Evolutionary conservation across 202 grass and related monocot genomes (phyloP), one percentile per base, ranked within the genome.

Genomic region (Dendrocalamus latiflorus): DNA sequence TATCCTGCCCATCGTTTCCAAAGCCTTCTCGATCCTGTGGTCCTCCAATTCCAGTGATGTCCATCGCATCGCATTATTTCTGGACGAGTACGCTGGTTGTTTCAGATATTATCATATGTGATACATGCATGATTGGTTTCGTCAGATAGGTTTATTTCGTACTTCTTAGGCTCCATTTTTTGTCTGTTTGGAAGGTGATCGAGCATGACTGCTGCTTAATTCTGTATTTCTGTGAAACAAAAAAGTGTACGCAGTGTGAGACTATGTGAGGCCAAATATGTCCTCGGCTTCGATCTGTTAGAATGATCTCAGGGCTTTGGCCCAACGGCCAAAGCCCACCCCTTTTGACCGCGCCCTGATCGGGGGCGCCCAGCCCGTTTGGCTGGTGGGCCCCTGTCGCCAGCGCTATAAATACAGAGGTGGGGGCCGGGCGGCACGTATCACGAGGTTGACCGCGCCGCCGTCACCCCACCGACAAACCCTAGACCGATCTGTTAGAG

Each of bases 51-150:
- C 0, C 49, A 8, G 18, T 42, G 14, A 37, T 57, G 54, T 42
- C 20, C 17, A 70, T 70, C 38, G 18, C n/a, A 17, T 42, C 18
- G 79, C 79, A 72, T 81, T 61, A 81, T 72, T 72, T 58, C 77
- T 42, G 49, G 77, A 68, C 48, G 5, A n/a, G 49, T 1, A 28
- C 73, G n/a, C 37, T 9, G 41, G 6, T 69, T 17, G 20, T 25
- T 17, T n/a, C 55, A 8, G 67, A 70, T 70, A 71, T 79, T 66
- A 53, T 37, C 30, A n/a, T 5, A 22, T 44, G 28, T 45, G 65
- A 69, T 30, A 68, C n/a, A n/a, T n/a, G n/a, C 42, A 2, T 21
- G 58, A 30, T 8, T 44, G 64, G 13, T 39, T 53, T 33, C 30
- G 1, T 54, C 77, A 42, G 48, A 14, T 4, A 44, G 9, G 24